Percentiles rank a stretch among this genome's conserved stretches.
phyloP scores from a whole-genome alignment of 2,329 filamentous ascomycete species.

The Ophiostoma novo-ulmi region DNA sequence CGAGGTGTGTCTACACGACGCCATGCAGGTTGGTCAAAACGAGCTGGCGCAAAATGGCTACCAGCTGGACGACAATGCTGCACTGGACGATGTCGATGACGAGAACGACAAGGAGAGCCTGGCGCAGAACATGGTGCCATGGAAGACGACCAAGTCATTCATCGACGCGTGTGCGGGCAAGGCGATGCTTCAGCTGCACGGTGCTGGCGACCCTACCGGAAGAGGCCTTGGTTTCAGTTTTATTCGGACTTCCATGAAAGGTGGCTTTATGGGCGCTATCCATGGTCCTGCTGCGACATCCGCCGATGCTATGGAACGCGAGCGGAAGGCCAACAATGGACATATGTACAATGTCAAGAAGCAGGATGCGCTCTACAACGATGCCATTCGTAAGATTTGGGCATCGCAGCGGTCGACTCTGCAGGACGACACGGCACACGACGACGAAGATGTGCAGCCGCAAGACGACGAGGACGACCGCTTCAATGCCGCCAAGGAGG shows the following conservation, averaged over 20 bases:
- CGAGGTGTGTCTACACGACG: constrained; percentile 88
- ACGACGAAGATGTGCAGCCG: constrained; percentile 55
- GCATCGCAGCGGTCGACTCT: constrained; percentile 76
- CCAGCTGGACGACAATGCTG: constrained; percentile 56
- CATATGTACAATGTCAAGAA: constrained; percentile 97
- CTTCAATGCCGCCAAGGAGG: constrained; percentile 68
- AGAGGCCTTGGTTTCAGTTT: constrained; percentile 94
- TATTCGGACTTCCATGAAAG: constrained; percentile 98
- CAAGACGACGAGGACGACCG: constrained; percentile 60
- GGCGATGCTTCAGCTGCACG: constrained; percentile 92
- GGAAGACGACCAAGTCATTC: constrained; percentile 96
- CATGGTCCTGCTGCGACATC: constrained; percentile 59
- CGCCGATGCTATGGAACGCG: constrained; percentile 81
- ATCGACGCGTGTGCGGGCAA: constrained; percentile 89
- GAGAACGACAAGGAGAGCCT: constrained; percentile 65
- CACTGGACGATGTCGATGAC: constrained; percentile 61
- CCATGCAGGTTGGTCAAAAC: constrained; percentile 93
- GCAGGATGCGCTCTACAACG: constrained; percentile 87
- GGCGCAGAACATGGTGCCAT: constrained; percentile 86
- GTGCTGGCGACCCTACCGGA: constrained; percentile 89
- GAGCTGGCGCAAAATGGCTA: constrained; percentile 89
- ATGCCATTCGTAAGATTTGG: constrained; percentile 90
- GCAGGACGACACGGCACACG: constrained; percentile 64
- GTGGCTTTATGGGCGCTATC: constrained; percentile 81
- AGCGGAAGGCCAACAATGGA: constrained; percentile 82